Percentiles rank a stretch among this genome's conserved stretches.
phyloP scores from a whole-genome alignment of 2,329 filamentous ascomycete genomes.

The Pezicula radicicola region DNA sequence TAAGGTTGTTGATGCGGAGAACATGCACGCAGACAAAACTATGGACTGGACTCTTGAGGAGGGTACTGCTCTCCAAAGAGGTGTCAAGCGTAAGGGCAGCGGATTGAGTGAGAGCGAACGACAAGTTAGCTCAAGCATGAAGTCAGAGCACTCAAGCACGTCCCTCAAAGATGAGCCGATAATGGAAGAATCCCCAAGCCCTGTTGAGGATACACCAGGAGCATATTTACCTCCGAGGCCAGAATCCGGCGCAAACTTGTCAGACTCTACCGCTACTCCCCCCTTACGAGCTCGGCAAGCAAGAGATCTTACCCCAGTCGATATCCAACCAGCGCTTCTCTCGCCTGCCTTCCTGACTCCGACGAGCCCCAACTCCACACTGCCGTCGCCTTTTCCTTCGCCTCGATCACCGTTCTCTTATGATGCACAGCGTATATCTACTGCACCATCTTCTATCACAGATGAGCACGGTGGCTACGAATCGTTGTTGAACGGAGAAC shows the following conservation, averaged over 20 bases:
- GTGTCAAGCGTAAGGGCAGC: constrained; percentile 42
- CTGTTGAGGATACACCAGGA: constrained; percentile 34
- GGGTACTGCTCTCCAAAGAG: constrained; percentile 16
- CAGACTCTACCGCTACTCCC: constrained; percentile 27
- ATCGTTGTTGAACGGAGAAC: constrained; percentile 70
- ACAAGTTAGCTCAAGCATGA: constrained; percentile 36
- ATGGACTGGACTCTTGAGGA: constrained; percentile 39
- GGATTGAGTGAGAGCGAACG: constrained; percentile 40
- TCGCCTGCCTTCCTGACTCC: constrained; percentile 40
- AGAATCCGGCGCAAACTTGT: constrained; percentile 30
- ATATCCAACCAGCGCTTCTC: constrained; percentile 37
- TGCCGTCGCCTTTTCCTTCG: constrained; percentile 52
- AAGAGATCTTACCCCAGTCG: constrained; percentile 47
- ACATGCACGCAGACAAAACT: constrained; percentile 30
- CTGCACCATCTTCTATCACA: constrained; percentile 69
- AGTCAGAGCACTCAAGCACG: constrained; percentile 45
- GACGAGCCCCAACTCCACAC: constrained; percentile 64
- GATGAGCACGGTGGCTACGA: constrained; percentile 66
- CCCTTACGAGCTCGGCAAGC: constrained; percentile 20
- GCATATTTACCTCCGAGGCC: constrained; percentile 32
- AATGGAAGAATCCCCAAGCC: constrained; percentile 40
- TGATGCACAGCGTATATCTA: constrained; percentile 70
- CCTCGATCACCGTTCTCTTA: constrained; percentile 67
- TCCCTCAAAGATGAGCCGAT: constrained; percentile 52
- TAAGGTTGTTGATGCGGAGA: constrained; percentile 41